These are phyloP conservation scores for Crinitomyces ghanaensis DNA, from an alignment of 805 yeast species.

Conservation along the genomic window DNA sequence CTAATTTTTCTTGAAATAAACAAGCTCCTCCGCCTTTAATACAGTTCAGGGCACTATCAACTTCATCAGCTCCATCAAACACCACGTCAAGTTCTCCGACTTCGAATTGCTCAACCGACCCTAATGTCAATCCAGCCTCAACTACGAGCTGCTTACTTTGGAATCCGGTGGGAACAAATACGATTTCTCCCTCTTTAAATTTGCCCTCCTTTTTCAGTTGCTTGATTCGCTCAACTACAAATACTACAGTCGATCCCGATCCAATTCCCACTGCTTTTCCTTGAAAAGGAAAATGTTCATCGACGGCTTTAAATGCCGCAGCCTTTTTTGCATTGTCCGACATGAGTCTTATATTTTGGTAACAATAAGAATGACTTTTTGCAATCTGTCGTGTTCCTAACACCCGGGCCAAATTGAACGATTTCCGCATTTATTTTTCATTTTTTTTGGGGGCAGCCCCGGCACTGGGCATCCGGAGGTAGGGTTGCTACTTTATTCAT, in stretches of 20 bases:
- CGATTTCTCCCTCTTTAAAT: constrained; percentile 39
- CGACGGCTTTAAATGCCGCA: constrained; percentile 90
- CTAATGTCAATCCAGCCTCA: constrained; percentile 66
- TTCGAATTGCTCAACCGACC: constrained; percentile 64
- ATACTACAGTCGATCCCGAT: constrained; percentile 95
- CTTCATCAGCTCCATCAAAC: constrained; percentile 98
- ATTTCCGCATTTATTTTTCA: no score
- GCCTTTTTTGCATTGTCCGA: constrained; percentile 81
- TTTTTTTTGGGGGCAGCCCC: no score
- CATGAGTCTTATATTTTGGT: no score
- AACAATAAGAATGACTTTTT: no score
- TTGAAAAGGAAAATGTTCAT: constrained; percentile 58
- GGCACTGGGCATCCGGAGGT: no score
- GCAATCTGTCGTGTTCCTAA: no score
- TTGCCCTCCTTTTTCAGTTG: constrained; percentile 33
- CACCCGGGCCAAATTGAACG: no score
- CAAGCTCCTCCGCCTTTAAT: constrained; percentile 99
- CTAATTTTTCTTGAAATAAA: constrained; percentile 88
- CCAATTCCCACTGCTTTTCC: constrained; percentile 87
- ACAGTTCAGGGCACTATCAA: constrained; percentile 66
- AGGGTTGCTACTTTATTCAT: no score
- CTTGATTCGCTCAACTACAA: constrained; percentile 89
- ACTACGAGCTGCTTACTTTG: constrained; percentile 82
- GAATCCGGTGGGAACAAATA: constrained; percentile 93
- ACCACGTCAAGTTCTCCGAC: constrained; percentile 74